phyloP scores from a whole-genome alignment of 495 filamentous ascomycete species.

The Trichoderma reesei region DNA sequence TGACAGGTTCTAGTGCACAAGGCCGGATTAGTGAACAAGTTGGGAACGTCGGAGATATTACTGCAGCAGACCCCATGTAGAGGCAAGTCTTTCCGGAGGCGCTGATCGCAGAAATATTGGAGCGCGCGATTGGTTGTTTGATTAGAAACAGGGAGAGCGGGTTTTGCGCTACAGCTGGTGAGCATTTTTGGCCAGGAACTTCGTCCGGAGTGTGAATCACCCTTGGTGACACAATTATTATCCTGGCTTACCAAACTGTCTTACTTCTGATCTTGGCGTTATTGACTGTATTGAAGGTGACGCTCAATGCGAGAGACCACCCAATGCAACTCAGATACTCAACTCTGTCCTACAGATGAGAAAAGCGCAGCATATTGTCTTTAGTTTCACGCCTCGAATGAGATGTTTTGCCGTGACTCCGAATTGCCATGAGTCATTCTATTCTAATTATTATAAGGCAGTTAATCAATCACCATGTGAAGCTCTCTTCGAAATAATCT shows the following conservation, averaged over 20 bases:
- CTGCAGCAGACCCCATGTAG: background rate
- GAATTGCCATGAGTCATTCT: background rate
- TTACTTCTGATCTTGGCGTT: too few relatives aligned
- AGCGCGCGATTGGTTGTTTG: background rate
- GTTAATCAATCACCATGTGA: constrained; percentile 21
- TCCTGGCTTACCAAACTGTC: too few relatives aligned
- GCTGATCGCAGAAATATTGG: background rate
- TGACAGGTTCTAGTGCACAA: background rate
- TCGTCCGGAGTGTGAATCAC: too few relatives aligned
- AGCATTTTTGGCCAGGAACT: background rate
- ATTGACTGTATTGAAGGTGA: too few relatives aligned
- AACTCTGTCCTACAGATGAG: too few relatives aligned
- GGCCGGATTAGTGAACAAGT: background rate
- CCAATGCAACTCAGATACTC: too few relatives aligned
- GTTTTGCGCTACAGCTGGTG: too few relatives aligned
- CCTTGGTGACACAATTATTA: too few relatives aligned
- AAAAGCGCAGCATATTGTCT: too few relatives aligned
- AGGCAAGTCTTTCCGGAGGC: constrained; percentile 1
- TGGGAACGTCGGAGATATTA: background rate
- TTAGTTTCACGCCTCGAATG: too few relatives aligned
- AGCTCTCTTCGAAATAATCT: constrained; percentile 37
- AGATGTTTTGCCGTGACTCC: too few relatives aligned
- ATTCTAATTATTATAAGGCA: background rate
- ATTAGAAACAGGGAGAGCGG: background rate
- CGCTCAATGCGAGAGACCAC: too few relatives aligned